These are phyloP conservation scores for Mallotus nudiflorus DNA, from an alignment of 345 rosid species.

Conservation along the genomic window DNA sequence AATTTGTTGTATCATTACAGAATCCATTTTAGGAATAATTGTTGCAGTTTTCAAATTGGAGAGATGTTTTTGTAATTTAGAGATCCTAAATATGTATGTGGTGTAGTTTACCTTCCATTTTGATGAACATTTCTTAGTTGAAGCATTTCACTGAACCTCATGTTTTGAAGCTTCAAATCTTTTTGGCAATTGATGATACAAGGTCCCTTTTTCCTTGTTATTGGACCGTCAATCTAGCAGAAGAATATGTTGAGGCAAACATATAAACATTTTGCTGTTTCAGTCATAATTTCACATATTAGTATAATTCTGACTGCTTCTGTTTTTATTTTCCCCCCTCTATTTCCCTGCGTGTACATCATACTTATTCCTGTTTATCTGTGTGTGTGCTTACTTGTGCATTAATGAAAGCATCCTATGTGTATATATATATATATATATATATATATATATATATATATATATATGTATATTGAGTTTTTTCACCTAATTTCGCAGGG, in stretches of 20 bases:
- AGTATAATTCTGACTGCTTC: background rate
- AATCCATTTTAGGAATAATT: background rate
- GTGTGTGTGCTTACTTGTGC: constrained; percentile 1
- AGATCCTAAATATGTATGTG: background rate
- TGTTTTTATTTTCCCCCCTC: too few species aligned
- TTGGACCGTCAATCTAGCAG: background rate
- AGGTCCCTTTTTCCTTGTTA: background rate
- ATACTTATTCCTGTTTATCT: background rate
- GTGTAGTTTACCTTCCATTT: background rate
- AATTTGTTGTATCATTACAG: background rate
- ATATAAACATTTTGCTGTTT: background rate
- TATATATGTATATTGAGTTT: too few species aligned
- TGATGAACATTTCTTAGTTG: background rate
- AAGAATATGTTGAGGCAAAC: background rate
- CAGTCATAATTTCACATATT: background rate
- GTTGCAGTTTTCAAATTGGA: background rate
- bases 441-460: too few species aligned
- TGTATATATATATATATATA: too few species aligned
- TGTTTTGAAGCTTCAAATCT: background rate
- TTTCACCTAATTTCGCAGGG: constrained; percentile 49
- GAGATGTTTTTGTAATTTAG: background rate
- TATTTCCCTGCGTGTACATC: too few species aligned
- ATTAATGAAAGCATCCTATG: background rate
- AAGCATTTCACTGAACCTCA: background rate
- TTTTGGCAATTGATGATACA: background rate